Conservation (phyloP, 805 yeast species). For the Metschnikowia aberdeeniae region DNA sequence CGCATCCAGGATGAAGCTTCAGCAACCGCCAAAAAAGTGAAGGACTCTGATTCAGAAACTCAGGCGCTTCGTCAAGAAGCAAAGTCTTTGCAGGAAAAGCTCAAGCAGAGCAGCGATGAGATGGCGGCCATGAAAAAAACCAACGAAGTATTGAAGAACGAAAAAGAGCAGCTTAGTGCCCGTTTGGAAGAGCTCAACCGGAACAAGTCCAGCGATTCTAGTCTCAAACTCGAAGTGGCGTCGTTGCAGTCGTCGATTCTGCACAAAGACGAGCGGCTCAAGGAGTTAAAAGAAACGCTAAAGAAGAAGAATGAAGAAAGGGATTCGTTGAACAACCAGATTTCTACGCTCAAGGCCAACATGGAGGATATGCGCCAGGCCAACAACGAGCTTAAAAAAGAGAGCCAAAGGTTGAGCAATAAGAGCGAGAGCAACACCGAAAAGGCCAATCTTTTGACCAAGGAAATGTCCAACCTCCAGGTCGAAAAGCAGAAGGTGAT, state of each 20-base stretch:
- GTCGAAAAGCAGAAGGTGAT: slow-evolving; percentile 39
- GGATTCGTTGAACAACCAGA: slow-evolving; percentile 33
- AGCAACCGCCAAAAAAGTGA: neutral
- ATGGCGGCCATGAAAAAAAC: slow-evolving; percentile 23
- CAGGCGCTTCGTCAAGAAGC: neutral
- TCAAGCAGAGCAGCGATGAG: slow-evolving; percentile 11
- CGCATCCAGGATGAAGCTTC: neutral
- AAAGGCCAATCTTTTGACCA: slow-evolving; percentile 26
- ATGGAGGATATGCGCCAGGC: slow-evolving; percentile 36
- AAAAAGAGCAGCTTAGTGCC: slow-evolving; percentile 36
- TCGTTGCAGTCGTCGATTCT: slow-evolving; percentile 41
- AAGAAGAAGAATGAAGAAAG: slow-evolving; percentile 33
- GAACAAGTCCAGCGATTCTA: slow-evolving; percentile 36
- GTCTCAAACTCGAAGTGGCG: slow-evolving; percentile 47
- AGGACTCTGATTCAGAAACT: neutral
- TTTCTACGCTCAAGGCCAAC: slow-evolving; percentile 38
- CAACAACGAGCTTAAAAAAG: slow-evolving; percentile 32
- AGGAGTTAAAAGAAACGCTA: slow-evolving; percentile 33
- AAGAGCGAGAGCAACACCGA: slow-evolving; percentile 39
- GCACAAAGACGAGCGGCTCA: slow-evolving; percentile 42
- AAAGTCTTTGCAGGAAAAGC: neutral
- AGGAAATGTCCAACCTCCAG: slow-evolving; percentile 39
- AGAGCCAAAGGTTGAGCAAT: slow-evolving; percentile 37
- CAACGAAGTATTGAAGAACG: slow-evolving; percentile 17
- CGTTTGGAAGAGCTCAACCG: slow-evolving; percentile 28